Conservation (phyloP, 139 green algal genomes). For the Coccomyxa sp. region DNA sequence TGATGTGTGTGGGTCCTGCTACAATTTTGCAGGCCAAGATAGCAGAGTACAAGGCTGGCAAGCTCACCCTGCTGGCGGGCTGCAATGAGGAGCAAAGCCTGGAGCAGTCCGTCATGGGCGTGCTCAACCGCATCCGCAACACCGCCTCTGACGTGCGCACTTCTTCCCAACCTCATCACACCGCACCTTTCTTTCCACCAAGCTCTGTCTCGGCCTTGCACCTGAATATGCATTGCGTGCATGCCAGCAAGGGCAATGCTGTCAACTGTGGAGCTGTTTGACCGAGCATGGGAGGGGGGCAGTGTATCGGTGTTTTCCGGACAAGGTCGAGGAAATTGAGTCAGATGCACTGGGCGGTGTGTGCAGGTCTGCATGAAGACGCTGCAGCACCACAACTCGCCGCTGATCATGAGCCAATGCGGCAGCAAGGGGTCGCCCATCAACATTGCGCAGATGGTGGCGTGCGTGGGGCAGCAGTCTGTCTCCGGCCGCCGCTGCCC, state of each 20-base stretch:
- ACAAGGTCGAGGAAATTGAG: not conserved
- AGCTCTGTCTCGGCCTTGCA: not conserved
- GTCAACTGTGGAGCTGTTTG: not conserved
- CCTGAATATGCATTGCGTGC: not conserved
- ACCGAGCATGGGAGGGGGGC: not conserved
- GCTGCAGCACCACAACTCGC: conserved; percentile 82
- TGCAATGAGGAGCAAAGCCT: conserved; percentile 87
- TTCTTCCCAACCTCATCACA: not conserved
- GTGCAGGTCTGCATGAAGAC: conserved; percentile 79
- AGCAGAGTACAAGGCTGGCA: conserved; percentile 53
- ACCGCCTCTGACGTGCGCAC: conserved; percentile 48
- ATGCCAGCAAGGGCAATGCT: not conserved
- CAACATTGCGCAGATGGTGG: conserved; percentile 99
- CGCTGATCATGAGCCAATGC: conserved; percentile 96
- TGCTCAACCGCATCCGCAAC: conserved; percentile 90
- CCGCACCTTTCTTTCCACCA: not conserved
- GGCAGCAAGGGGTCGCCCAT: conserved; percentile 93
- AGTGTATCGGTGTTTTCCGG: not conserved
- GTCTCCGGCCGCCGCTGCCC: conserved; percentile 87
- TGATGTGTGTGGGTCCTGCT: no score
- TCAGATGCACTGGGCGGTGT: not conserved
- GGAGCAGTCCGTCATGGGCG: conserved; percentile 76
- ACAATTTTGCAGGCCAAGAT: conserved; percentile 51
- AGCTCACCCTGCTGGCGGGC: conserved; percentile 75
- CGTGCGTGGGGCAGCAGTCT: conserved; percentile 93